Percentiles rank a stretch among this genome's conserved stretches.
Evolutionary conservation across 202 grass and related monocot genomes (phyloP).

Genomic region (Digitaria exilis): DNA sequence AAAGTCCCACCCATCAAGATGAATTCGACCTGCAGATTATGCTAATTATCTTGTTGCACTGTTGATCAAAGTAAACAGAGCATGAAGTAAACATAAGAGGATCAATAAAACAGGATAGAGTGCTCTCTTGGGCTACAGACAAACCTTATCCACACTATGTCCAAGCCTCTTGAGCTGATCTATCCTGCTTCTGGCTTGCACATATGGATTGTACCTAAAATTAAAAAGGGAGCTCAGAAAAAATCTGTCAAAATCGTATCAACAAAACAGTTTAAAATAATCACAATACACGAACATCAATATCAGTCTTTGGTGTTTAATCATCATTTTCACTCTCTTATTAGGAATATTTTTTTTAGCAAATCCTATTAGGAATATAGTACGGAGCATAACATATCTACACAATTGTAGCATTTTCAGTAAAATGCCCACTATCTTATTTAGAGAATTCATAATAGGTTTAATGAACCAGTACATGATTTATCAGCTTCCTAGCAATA

Average conservation of each 20-base stretch:
- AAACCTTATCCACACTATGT: constrained; percentile 98
- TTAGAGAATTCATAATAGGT: background rate
- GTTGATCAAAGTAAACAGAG: background rate
- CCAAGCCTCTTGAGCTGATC: constrained; percentile 98
- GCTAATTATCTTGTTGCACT: constrained; percentile 32
- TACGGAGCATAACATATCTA: background rate
- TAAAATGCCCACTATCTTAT: background rate
- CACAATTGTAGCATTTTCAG: background rate
- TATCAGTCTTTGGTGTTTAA: background rate
- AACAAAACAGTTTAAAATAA: constrained; percentile 33
- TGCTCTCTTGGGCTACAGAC: background rate
- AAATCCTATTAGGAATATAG: constrained; percentile 8
- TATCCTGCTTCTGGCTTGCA: constrained; percentile 98
- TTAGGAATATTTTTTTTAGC: background rate
- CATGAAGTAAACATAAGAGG: constrained; percentile 7
- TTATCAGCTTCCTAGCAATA: background rate
- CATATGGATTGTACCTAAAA: constrained; percentile 95
- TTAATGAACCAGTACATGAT: background rate
- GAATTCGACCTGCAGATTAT: constrained; percentile 76
- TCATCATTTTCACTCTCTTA: background rate
- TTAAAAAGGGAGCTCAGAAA: background rate
- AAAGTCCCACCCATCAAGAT: constrained; percentile 99
- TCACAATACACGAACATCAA: background rate
- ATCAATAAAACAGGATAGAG: constrained; percentile 12
- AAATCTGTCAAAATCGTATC: constrained; percentile 5